Conservation (phyloP, 257 asterid species). For the Przewalskia tangutica region DNA sequence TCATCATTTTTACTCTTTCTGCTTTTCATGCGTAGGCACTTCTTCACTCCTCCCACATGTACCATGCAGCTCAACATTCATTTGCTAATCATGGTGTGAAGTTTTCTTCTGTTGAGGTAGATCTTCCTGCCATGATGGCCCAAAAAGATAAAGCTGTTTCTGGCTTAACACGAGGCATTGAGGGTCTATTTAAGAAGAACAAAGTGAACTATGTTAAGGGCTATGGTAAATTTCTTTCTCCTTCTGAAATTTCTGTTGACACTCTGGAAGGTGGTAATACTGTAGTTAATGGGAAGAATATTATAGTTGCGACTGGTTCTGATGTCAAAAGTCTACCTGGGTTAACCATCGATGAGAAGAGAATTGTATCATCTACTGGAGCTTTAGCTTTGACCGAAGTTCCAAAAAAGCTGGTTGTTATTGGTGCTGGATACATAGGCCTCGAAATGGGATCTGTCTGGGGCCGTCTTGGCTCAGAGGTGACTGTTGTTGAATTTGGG, state of each 20-base stretch:
- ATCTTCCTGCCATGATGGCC: constrained; percentile 88
- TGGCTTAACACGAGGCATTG: constrained; percentile 83
- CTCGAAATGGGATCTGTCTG: constrained; percentile 99
- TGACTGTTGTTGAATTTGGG: constrained; percentile 86
- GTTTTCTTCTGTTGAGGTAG: constrained; percentile 77
- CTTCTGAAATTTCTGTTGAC: constrained; percentile 84
- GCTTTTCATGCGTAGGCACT: constrained; percentile 35
- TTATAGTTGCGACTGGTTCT: constrained; percentile 91
- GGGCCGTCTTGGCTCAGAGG: constrained; percentile 95
- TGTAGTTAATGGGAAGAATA: constrained; percentile 83
- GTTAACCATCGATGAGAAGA: constrained; percentile 36
- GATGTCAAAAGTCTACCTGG: constrained; percentile 49
- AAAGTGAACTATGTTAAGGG: constrained; percentile 90
- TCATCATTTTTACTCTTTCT: background rate
- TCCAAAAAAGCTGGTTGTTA: constrained; percentile 76
- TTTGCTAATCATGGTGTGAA: constrained; percentile 89
- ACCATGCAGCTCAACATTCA: constrained; percentile 86
- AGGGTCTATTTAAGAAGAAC: constrained; percentile 95
- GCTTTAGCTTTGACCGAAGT: constrained; percentile 56
- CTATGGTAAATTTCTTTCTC: constrained; percentile 80
- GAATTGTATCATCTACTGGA: constrained; percentile 42
- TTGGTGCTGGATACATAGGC: constrained; percentile 98
- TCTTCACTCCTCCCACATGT: constrained; percentile 96
- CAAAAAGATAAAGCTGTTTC: constrained; percentile 95
- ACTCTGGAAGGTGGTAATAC: constrained; percentile 68